A percentile compares a stretch with the other conserved stretches of the same genome.
Conservation (phyloP, 2,329 filamentous ascomycete species). For the Fusarium pilosicola region DNA sequence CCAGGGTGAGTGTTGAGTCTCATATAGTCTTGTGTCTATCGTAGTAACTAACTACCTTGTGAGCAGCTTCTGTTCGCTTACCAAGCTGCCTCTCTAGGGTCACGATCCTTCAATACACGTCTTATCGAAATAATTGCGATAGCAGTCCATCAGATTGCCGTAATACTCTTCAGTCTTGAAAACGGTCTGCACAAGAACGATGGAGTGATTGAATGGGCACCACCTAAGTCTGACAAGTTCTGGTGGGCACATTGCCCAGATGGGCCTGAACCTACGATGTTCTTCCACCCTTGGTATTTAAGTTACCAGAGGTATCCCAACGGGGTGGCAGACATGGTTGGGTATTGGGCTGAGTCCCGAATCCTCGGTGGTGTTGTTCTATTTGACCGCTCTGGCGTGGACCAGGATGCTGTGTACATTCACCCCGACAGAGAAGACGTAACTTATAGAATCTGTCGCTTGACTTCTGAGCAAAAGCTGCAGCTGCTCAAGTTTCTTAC, state of each 20-base stretch:
- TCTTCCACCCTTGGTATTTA: constrained; percentile 36
- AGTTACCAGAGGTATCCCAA: background rate
- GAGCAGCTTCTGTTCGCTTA: constrained; percentile 40
- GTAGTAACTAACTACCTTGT: background rate
- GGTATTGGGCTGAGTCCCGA: constrained; percentile 4
- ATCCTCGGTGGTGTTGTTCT: constrained; percentile 1
- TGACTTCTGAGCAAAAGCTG: background rate
- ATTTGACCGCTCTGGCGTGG: background rate
- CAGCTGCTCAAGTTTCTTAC: background rate
- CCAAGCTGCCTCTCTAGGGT: constrained; percentile 35
- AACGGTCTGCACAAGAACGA: constrained; percentile 39
- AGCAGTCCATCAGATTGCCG: constrained; percentile 46
- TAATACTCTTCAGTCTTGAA: constrained; percentile 36
- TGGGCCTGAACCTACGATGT: constrained; percentile 38
- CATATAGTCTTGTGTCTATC: background rate
- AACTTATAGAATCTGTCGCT: constrained; percentile 1
- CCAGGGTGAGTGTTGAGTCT: background rate
- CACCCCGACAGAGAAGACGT: background rate
- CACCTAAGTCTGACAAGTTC: constrained; percentile 21
- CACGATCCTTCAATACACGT: constrained; percentile 41
- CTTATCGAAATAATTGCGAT: constrained; percentile 48
- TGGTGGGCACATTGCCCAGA: constrained; percentile 9
- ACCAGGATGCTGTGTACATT: background rate
- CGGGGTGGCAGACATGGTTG: background rate
- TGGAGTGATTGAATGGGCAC: constrained; percentile 33